Evolutionary conservation across 2,329 filamentous ascomycete genomes (phyloP).

Genomic region (Aspergillus puulaauensis): DNA sequence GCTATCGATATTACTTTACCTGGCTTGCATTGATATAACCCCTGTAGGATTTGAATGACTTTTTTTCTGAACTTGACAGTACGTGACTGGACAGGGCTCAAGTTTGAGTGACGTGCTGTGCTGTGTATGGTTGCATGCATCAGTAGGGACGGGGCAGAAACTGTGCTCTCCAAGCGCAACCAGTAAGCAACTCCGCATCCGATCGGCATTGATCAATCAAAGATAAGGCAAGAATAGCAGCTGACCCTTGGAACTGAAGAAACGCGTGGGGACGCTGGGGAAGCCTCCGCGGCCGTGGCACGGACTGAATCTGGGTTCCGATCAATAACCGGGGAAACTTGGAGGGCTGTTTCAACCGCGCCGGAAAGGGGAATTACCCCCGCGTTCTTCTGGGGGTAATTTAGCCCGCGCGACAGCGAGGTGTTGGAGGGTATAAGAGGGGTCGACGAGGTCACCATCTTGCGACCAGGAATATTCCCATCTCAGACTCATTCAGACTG

Average conservation of each 20-base stretch:
- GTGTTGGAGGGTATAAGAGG: conserved; percentile 3
- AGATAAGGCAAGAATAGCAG: neutral
- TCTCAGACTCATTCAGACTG: neutral
- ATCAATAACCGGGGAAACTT: conserved; percentile 6
- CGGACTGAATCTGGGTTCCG: conserved; percentile 7
- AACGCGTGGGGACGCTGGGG: neutral
- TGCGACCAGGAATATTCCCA: neutral
- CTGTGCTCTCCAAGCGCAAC: neutral
- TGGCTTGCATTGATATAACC: neutral
- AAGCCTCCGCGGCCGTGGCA: neutral
- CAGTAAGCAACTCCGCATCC: conserved; percentile 1
- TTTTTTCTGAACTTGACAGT: too few species aligned
- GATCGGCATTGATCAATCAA: neutral
- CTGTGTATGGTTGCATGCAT: neutral
- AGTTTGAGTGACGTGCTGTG: neutral
- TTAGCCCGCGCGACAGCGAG: conserved; percentile 2
- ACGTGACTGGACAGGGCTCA: neutral
- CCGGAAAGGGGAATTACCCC: conserved; percentile 20
- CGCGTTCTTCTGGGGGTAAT: conserved; percentile 13
- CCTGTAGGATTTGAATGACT: too few species aligned
- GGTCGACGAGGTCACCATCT: neutral
- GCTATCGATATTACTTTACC: conserved; percentile 20
- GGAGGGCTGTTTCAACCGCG: neutral
- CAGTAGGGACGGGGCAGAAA: neutral
- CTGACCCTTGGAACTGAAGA: neutral